Conservation (phyloP, 371 early-diverging fungal species). For the Dichotomocladium elegans region DNA sequence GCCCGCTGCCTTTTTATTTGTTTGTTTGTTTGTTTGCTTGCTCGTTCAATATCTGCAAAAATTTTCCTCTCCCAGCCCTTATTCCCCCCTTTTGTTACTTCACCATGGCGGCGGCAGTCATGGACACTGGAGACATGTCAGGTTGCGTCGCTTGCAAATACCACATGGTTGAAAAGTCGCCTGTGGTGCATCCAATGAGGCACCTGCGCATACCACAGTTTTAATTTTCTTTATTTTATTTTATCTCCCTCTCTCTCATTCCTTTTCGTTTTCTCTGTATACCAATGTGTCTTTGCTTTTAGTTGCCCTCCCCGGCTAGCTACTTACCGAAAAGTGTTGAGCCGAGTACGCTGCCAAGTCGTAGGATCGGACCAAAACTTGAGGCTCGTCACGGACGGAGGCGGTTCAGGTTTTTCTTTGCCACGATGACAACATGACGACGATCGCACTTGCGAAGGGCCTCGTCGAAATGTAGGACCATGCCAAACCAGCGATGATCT, state of each 20-base stretch:
- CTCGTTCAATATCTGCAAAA: too few relatives aligned
- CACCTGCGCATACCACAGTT: constrained; percentile 24
- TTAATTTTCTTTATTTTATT: background rate
- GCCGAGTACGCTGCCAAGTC: constrained; percentile 43
- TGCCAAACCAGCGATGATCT: too few relatives aligned
- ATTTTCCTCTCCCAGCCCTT: too few relatives aligned
- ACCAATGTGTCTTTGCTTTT: background rate
- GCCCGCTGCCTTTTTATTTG: constrained; percentile 30
- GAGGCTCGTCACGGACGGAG: constrained; percentile 2
- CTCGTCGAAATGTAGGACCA: too few relatives aligned
- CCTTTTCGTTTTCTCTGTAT: too few relatives aligned
- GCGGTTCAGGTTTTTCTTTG: background rate
- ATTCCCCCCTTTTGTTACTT: too few relatives aligned
- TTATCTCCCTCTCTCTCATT: background rate
- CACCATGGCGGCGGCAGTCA: constrained; percentile 49
- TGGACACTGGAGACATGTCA: constrained; percentile 27
- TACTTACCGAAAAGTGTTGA: constrained; percentile 41
- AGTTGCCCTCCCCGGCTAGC: background rate
- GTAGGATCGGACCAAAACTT: constrained; percentile 45
- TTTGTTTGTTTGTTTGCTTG: too few relatives aligned
- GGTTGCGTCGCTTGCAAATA: constrained; percentile 46
- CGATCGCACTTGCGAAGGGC: too few relatives aligned
- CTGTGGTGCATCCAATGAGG: constrained; percentile 48
- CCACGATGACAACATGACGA: background rate
- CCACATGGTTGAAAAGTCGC: constrained; percentile 51